A percentile compares a stretch with the other conserved stretches of the same genome.
These are phyloP conservation scores for Salvia sclarea DNA, from an alignment of 305 asterid genomes.

Conservation along the genomic window DNA sequence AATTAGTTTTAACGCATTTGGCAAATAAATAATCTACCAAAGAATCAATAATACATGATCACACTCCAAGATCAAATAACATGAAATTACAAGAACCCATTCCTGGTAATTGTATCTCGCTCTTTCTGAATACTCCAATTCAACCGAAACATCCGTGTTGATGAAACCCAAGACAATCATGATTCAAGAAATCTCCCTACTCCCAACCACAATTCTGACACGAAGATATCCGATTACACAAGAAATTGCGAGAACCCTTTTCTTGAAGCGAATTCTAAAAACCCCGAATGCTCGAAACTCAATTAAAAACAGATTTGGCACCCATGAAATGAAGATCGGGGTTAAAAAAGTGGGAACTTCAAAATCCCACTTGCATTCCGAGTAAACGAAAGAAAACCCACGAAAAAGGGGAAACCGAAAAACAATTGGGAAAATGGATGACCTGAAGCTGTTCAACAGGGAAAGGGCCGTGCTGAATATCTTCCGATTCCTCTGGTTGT, in stretches of 20 bases:
- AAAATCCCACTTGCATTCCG: neutral
- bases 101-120: neutral
- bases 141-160: neutral
- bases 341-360: slow-evolving; percentile 10
- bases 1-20: neutral
- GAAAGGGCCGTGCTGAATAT: slow-evolving; percentile 73
- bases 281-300: neutral
- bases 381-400: slow-evolving; percentile 28
- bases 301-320: neutral
- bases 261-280: slow-evolving; percentile 1
- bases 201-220: neutral
- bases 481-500: slow-evolving; percentile 62
- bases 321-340: neutral
- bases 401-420: neutral
- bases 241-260: slow-evolving; percentile 17
- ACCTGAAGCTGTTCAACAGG: slow-evolving; percentile 95
- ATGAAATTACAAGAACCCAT: neutral
- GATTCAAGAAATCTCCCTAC: slow-evolving; percentile 10
- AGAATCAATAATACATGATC: neutral
- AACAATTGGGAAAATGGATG: neutral
- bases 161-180: neutral
- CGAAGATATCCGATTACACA: no score
- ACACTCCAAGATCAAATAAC: slow-evolving; percentile 8
- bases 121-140: neutral
- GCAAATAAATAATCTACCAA: neutral